These are phyloP conservation scores for Hsuehochloa calcarea DNA, from an alignment of 176 grass and related monocot genomes.

Conservation along the genomic window DNA sequence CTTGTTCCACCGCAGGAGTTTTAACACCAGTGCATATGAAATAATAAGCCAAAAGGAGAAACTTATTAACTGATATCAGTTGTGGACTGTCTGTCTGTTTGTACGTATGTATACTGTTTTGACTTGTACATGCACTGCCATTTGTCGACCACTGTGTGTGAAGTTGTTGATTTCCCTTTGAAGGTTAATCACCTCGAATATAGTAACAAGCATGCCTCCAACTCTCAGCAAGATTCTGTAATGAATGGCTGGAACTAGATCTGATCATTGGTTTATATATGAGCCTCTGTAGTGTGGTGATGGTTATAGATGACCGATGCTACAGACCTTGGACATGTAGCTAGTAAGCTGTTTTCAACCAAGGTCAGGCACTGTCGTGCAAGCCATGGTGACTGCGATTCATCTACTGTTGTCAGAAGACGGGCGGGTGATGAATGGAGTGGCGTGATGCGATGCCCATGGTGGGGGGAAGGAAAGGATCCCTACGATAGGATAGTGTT, in stretches of 20 bases:
- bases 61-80: constrained; percentile 30
- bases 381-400: neutral
- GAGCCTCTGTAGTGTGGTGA: neutral
- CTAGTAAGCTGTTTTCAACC: neutral
- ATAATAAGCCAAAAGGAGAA: constrained; percentile 38
- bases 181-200: neutral
- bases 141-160: constrained; percentile 17
- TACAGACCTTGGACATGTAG: too few relatives aligned
- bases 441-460: too few relatives aligned
- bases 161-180: neutral
- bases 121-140: constrained; percentile 16
- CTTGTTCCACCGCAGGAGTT: constrained; percentile 18
- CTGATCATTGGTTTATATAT: too few relatives aligned
- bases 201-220: neutral
- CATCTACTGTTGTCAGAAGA: neutral
- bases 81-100: neutral
- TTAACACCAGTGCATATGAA: constrained; percentile 47
- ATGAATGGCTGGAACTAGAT: neutral
- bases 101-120: constrained; percentile 28
- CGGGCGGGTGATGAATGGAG: too few relatives aligned
- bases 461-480: too few relatives aligned
- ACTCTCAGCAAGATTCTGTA: neutral
- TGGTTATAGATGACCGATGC: neutral
- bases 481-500: neutral
- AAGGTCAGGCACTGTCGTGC: neutral